These are phyloP conservation scores for Aspergillus nanangensis DNA, from an alignment of 495 filamentous ascomycete species.

Conservation along the genomic window DNA sequence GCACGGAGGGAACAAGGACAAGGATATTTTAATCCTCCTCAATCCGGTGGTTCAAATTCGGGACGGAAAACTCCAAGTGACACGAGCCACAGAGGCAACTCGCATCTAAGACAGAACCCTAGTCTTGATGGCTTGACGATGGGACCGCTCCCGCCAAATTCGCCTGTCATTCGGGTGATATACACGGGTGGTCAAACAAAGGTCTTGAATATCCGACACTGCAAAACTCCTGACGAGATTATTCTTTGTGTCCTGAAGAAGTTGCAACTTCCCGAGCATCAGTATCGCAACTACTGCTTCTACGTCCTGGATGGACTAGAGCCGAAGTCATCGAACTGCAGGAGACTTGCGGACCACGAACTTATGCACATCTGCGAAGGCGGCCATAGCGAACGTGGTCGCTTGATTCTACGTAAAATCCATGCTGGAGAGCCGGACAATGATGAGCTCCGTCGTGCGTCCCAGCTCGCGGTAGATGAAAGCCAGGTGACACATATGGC, in stretches of 20 bases:
- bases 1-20: constrained; percentile 45
- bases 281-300: constrained; percentile 77
- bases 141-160: constrained; percentile 70
- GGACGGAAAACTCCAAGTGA: constrained; percentile 44
- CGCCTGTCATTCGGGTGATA: constrained; percentile 85
- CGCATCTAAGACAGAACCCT: constrained; percentile 51
- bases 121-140: constrained; percentile 80
- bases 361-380: constrained; percentile 76
- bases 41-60: constrained; percentile 43
- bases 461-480: constrained; percentile 79
- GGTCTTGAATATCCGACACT: constrained; percentile 83
- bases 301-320: constrained; percentile 80
- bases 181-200: constrained; percentile 87
- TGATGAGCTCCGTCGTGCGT: constrained; percentile 75
- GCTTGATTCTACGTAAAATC: constrained; percentile 85
- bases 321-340: constrained; percentile 69
- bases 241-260: constrained; percentile 82
- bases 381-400: constrained; percentile 63
- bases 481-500: constrained; percentile 65
- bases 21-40: constrained; percentile 49
- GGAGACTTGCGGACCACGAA: constrained; percentile 77
- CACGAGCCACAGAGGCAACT: constrained; percentile 27
- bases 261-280: constrained; percentile 68
- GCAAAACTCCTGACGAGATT: constrained; percentile 85
- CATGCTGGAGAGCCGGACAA: constrained; percentile 80